Evolutionary conservation across 306 rosid species (phyloP), one percentile per base, ranked within the genome.

Genomic region (Cicer cuneatum): DNA sequence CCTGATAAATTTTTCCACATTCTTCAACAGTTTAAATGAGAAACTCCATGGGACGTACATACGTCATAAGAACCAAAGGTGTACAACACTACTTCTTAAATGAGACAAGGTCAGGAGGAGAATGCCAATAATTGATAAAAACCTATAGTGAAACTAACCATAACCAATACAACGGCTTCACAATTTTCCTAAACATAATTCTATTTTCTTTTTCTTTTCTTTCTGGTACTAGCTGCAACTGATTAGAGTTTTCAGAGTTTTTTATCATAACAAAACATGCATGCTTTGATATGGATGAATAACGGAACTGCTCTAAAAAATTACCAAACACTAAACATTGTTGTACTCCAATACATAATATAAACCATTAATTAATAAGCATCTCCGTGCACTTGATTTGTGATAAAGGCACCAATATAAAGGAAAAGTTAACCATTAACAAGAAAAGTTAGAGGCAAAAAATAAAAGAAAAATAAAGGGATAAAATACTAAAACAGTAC

Each of bases 81-180:
- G 53, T 33, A 38, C 48, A 56, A 43, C 48, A 15, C 45, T 67
- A 80, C 62, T 47, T 46, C 69, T 58, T 51, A 69, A 38, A 53
- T 52, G 62, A 51, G 57, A 33, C 35, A 38, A 61, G 53, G 9
- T 15, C 53, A 16, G 16, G 59, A 15, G 57, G 46, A 64, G 35
- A 60, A 75, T 43, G 59, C 46, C 43, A 66, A 81, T 13, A 71
- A 59, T 56, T 14, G 59, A 72, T 60, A 64, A 29, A 12, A 66
- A 15, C 41, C 38, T 51, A 39, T 49, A 13, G 58, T 16, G 72
- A 51, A 72, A 59, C 40, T 72, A 60, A 47, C 48, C 60, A 56
- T 56, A 42, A 56, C 74, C 13, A 73, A 60, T 19, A 51, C 49
- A 67, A 38, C 40, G 35, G 59, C 51, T 51, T 72, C 14, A 10